These are phyloP conservation scores for Glycine latifolia DNA, from an alignment of 306 rosid species.

Conservation along the genomic window DNA sequence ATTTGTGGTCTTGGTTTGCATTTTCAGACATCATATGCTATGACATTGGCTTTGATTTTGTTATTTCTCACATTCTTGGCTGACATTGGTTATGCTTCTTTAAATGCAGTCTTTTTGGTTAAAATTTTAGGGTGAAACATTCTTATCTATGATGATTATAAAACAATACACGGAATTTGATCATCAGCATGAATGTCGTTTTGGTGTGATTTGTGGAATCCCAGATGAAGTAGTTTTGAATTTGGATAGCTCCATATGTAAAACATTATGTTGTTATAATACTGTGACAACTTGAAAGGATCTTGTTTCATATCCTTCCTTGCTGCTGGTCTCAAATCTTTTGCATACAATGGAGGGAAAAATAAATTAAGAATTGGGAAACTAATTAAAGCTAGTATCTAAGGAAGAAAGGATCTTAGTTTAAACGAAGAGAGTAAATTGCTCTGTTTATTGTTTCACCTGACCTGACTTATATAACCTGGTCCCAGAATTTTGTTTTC, in stretches of 20 bases:
- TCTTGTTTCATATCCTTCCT: conserved; percentile 1
- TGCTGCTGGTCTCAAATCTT: background rate
- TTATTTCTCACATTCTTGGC: background rate
- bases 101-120: background rate
- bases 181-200: background rate
- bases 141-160: background rate
- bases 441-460: conserved; percentile 1
- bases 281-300: background rate
- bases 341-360: background rate
- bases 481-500: background rate
- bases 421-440: background rate
- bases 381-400: background rate
- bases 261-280: conserved; percentile 4
- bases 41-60: conserved; percentile 15
- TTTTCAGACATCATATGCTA: background rate
- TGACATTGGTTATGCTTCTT: conserved; percentile 9
- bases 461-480: background rate
- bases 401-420: background rate
- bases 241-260: background rate
- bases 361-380: background rate
- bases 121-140: background rate
- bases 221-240: conserved; percentile 7
- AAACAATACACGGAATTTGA: background rate
- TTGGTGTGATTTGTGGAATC: conserved; percentile 23
- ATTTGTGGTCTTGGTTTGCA: background rate